A percentile compares a stretch with the other conserved stretches of the same genome.
phyloP scores from a whole-genome alignment of 768 basidiomycete species.

The Trametes coccinea region DNA sequence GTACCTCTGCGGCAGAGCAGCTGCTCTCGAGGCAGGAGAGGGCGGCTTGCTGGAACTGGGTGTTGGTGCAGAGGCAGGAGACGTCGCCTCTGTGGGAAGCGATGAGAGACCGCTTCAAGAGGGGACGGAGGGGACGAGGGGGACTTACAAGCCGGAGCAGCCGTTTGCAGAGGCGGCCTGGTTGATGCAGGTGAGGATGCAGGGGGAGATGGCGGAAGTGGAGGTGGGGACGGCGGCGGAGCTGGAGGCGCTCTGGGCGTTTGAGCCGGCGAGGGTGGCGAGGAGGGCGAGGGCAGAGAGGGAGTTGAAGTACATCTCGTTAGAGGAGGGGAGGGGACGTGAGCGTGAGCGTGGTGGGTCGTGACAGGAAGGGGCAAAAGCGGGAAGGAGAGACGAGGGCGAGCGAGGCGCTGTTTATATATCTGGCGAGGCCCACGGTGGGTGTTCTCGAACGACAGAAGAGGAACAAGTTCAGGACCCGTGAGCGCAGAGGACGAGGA shows the following conservation, averaged over 20 bases:
- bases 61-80: conserved; percentile 41
- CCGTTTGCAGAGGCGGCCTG: conserved; percentile 15
- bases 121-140: not conserved
- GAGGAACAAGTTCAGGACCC: no score
- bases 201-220: conserved; percentile 11
- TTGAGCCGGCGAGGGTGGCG: conserved; percentile 4
- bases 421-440: no score
- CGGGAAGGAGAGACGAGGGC: no score
- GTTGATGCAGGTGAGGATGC: conserved; percentile 22
- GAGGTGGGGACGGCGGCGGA: conserved; percentile 4
- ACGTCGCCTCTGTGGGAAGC: conserved; percentile 36
- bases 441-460: no score
- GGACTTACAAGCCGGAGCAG: conserved; percentile 22
- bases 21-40: conserved; percentile 34
- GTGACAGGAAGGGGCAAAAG: not conserved
- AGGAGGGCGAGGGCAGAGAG: conserved; percentile 10
- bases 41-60: conserved; percentile 38
- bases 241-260: conserved; percentile 17
- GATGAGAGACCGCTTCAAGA: not conserved
- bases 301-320: conserved; percentile 7
- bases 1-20: conserved; percentile 36
- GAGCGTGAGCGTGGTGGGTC: not conserved
- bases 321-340: not conserved
- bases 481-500: no score
- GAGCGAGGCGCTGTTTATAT: no score